These are phyloP conservation scores for Leishmania martiniquensis DNA, from an alignment of 208 protist genomes.

Conservation along the genomic window DNA sequence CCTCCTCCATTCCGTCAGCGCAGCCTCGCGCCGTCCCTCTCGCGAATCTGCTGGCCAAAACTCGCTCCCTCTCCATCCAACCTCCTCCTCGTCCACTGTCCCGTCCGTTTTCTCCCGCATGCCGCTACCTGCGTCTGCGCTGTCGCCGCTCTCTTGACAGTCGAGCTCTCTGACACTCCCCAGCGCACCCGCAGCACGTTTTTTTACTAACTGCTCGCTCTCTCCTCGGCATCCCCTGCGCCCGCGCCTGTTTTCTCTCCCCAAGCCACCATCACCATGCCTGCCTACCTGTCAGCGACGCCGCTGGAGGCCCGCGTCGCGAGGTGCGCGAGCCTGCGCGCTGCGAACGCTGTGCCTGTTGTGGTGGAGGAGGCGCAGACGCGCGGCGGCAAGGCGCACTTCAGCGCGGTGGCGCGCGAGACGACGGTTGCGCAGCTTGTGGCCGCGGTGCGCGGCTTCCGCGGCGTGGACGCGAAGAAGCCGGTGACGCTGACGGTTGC, in stretches of 20 bases:
- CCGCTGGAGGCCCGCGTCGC: conserved; percentile 23
- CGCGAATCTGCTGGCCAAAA: too few relatives aligned
- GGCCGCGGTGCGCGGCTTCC: conserved; percentile 23
- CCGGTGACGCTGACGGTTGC: conserved; percentile 17
- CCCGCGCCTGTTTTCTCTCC: too few relatives aligned
- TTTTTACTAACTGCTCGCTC: not conserved
- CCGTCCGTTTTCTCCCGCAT: too few relatives aligned
- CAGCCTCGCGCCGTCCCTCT: too few relatives aligned
- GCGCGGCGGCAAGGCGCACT: conserved; percentile 34
- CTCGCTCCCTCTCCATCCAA: too few relatives aligned
- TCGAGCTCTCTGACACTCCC: too few relatives aligned
- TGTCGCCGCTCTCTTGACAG: too few relatives aligned
- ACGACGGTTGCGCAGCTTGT: conserved; percentile 32
- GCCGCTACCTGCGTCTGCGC: too few relatives aligned
- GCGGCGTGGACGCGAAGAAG: conserved; percentile 17
- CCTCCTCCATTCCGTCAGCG: too few relatives aligned
- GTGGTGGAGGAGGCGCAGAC: conserved; percentile 27
- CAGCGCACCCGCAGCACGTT: not conserved
- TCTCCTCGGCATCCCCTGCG: too few relatives aligned
- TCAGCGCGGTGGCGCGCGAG: conserved; percentile 29
- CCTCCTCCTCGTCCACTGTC: too few relatives aligned
- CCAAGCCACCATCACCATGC: conserved; percentile 11
- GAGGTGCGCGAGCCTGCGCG: conserved; percentile 20
- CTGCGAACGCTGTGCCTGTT: conserved; percentile 18
- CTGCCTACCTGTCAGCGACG: conserved; percentile 23